Evolutionary conservation across 441 rosid species (phyloP).

Genomic region (Adansonia madagascariensis): DNA sequence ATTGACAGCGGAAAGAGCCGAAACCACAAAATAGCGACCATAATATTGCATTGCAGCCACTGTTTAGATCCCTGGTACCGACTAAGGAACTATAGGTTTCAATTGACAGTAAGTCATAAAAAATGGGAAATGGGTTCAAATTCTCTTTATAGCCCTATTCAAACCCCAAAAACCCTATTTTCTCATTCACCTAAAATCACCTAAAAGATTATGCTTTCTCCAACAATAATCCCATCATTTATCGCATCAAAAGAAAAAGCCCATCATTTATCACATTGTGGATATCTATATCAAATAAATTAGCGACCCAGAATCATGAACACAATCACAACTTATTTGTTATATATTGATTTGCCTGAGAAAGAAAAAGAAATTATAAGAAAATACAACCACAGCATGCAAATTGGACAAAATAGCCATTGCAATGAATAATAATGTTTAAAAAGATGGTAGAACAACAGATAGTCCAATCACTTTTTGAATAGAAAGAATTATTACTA

Average conservation of each 20-base stretch:
- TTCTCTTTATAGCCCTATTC: not conserved
- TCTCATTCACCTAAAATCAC: not conserved
- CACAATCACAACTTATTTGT: constrained; percentile 2
- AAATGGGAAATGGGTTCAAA: constrained; percentile 7
- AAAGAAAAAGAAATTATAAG: not conserved
- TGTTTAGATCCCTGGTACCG: too few species aligned
- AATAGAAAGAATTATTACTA: constrained; percentile 18
- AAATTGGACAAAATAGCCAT: constrained; percentile 8
- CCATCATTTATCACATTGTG: not conserved
- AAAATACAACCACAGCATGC: not conserved
- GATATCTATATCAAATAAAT: not conserved
- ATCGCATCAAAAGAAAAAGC: not conserved
- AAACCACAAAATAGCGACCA: too few species aligned
- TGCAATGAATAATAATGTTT: not conserved
- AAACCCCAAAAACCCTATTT: not conserved
- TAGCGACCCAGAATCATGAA: not conserved
- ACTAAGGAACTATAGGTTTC: not conserved
- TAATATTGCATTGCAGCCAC: too few species aligned
- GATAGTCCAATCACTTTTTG: not conserved
- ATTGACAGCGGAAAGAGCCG: too few species aligned
- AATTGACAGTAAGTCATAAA: not conserved
- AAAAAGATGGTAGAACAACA: not conserved
- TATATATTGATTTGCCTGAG: not conserved
- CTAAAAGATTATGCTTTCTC: not conserved
- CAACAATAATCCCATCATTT: constrained; percentile 14